Evolutionary conservation across 2,329 filamentous ascomycete genomes (phyloP).

Genomic region (Verticillium nubilum): DNA sequence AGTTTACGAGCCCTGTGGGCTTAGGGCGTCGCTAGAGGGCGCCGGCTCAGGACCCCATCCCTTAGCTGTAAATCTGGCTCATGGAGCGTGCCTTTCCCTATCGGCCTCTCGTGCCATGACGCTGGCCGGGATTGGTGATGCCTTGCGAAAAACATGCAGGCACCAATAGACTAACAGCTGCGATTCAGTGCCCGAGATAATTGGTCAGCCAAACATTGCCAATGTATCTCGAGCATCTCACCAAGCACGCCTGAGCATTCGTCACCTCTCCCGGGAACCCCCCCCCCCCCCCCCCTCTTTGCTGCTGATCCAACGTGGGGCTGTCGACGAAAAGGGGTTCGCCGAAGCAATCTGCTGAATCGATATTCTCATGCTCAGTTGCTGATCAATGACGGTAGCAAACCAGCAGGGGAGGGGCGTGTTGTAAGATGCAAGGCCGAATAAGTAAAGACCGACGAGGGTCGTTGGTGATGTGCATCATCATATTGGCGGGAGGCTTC

Average conservation of each 20-base stretch:
- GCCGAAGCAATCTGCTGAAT: neutral
- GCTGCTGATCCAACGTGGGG: neutral
- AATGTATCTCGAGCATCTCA: neutral
- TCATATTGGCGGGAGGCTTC: neutral
- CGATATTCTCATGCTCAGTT: neutral
- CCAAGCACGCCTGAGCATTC: neutral
- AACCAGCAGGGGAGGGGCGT: neutral
- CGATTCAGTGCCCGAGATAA: neutral
- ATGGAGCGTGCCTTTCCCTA: neutral
- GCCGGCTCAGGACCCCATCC: neutral
- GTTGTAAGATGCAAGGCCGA: neutral
- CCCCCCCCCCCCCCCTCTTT: neutral
- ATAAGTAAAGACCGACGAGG: neutral
- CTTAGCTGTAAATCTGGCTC: neutral
- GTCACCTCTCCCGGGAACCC: neutral
- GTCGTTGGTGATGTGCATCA: neutral
- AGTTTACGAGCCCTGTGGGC: neutral
- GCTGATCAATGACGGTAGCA: neutral
- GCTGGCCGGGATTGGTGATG: neutral
- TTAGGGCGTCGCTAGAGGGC: neutral
- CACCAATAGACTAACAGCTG: neutral
- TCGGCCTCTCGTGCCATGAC: neutral
- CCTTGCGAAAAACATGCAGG: neutral
- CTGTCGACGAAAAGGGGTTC: neutral
- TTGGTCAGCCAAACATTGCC: neutral